Percentiles rank a stretch among this genome's conserved stretches.
phyloP scores from a whole-genome alignment of 2,329 filamentous ascomycete species.

The Aspergillus ochraceus region DNA sequence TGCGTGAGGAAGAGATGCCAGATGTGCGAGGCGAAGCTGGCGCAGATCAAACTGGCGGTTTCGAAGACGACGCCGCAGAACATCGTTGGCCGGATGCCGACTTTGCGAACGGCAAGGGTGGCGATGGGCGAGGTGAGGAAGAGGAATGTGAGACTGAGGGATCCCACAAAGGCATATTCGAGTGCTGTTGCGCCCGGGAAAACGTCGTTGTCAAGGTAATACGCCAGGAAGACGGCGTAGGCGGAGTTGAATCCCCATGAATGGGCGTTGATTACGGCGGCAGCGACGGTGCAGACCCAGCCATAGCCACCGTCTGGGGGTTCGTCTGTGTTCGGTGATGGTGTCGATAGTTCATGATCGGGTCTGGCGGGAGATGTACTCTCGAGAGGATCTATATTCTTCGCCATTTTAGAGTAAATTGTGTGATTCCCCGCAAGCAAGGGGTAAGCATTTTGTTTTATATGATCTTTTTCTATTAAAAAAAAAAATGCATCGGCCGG shows the following conservation, averaged over 20 bases:
- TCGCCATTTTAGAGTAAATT: too few relatives aligned
- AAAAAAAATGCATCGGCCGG: too few relatives aligned
- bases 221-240: conserved; percentile 47
- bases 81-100: conserved; percentile 32
- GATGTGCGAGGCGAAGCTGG: conserved; percentile 37
- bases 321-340: too few relatives aligned
- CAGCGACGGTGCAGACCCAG: conserved; percentile 11
- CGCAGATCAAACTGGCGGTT: conserved; percentile 35
- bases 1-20: conserved; percentile 47
- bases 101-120: conserved; percentile 11
- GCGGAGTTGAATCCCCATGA: conserved; percentile 19
- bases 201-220: conserved; percentile 38
- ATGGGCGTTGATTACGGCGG: conserved; percentile 8
- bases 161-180: conserved; percentile 44
- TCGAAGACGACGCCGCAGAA: conserved; percentile 34
- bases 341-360: too few relatives aligned
- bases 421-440: too few relatives aligned
- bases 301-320: conserved; percentile 11
- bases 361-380: too few relatives aligned
- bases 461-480: too few relatives aligned
- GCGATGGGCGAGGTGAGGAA: conserved; percentile 32
- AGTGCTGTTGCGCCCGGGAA: conserved; percentile 36
- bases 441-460: too few relatives aligned
- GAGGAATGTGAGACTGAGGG: conserved; percentile 29
- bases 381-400: too few relatives aligned